Evolutionary conservation across 192 early-diverging fungal species (phyloP).

Genomic region (Geranomyces michiganensis): DNA sequence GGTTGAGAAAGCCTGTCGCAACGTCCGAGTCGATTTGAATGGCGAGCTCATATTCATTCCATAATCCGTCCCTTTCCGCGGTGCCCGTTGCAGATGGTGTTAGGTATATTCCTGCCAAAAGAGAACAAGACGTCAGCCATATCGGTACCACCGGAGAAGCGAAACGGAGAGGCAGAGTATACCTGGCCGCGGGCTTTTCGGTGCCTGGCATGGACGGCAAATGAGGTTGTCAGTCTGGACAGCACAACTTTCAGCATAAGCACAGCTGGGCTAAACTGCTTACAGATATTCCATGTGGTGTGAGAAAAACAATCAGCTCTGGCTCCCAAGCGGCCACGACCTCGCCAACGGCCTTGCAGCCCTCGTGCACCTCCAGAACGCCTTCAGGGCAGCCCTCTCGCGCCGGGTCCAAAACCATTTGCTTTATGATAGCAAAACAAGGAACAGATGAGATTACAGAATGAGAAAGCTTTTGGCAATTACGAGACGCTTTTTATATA

Average conservation of each 20-base stretch:
- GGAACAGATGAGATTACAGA: neutral
- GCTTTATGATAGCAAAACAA: neutral
- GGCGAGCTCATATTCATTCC: constrained; percentile 21
- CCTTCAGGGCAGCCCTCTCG: constrained; percentile 23
- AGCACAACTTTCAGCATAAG: neutral
- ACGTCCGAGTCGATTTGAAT: constrained; percentile 29
- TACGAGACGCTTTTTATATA: neutral
- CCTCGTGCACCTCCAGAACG: constrained; percentile 26
- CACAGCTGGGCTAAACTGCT: neutral
- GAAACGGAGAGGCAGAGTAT: neutral
- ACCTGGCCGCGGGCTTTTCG: constrained; percentile 34
- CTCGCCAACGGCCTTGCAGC: constrained; percentile 32
- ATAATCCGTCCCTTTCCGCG: neutral
- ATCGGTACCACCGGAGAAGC: too few species aligned
- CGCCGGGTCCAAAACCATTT: constrained; percentile 24
- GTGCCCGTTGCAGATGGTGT: constrained; percentile 34
- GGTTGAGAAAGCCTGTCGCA: constrained; percentile 29
- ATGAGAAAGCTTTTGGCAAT: neutral
- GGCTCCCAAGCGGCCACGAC: constrained; percentile 27
- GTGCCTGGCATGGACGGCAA: neutral
- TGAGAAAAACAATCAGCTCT: constrained; percentile 25
- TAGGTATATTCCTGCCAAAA: constrained; percentile 24
- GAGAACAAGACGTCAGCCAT: too few species aligned
- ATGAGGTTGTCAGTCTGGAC: neutral
- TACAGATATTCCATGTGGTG: constrained; percentile 32